Percentiles rank a stretch among this genome's conserved stretches.
phyloP scores from a whole-genome alignment of 73 alveolate species.

The Tetrahymena thermophila region DNA sequence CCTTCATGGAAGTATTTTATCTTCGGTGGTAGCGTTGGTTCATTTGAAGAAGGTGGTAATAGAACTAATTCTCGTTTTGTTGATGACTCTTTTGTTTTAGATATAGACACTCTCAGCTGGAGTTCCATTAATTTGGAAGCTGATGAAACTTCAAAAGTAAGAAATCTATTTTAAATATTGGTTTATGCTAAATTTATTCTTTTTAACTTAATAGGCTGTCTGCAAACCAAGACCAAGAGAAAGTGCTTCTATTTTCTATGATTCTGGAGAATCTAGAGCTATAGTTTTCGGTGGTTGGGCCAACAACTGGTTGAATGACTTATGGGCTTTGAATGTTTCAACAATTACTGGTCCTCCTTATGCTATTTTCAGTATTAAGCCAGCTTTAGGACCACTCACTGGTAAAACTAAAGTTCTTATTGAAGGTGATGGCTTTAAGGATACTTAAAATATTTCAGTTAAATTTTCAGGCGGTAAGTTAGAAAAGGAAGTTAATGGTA shows the following conservation, averaged over 20 bases:
- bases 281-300: constrained; percentile 98
- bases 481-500: constrained; percentile 80
- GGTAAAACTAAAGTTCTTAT: constrained; percentile 75
- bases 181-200: too few relatives aligned
- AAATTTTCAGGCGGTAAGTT: constrained; percentile 87
- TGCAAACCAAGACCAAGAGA: constrained; percentile 92
- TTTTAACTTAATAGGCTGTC: neutral
- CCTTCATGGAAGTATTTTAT: constrained; percentile 97
- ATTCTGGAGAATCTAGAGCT: constrained; percentile 83
- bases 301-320: constrained; percentile 97
- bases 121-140: constrained; percentile 60
- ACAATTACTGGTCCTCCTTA: constrained; percentile 99
- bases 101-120: constrained; percentile 76
- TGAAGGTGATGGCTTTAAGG: constrained; percentile 83
- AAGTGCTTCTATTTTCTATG: constrained; percentile 94
- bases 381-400: constrained; percentile 96
- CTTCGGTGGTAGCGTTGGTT: constrained; percentile 95
- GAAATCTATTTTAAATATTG: neutral
- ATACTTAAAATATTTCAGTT: constrained; percentile 70
- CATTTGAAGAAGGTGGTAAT: constrained; percentile 96
- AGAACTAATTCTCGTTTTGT: constrained; percentile 72
- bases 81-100: constrained; percentile 70
- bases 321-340: constrained; percentile 89
- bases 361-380: constrained; percentile 89
- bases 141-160: constrained; percentile 52